These are phyloP conservation scores for Tetradesmus obliquus DNA, from an alignment of 139 green algal genomes.

Conservation along the genomic window DNA sequence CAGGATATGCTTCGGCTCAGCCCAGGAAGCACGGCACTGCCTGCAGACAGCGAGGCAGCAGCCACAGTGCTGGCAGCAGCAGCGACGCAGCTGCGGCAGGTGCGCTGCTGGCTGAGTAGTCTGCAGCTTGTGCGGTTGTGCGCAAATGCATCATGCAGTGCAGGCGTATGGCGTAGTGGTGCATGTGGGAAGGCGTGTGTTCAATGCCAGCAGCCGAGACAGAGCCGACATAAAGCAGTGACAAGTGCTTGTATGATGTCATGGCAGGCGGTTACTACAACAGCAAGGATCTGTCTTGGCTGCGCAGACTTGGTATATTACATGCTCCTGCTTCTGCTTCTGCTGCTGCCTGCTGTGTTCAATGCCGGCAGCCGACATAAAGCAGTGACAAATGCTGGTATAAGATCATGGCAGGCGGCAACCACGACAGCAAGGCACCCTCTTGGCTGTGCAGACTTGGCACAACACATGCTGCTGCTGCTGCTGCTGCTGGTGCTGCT, in stretches of 20 bases:
- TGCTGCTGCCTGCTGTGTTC: not conserved
- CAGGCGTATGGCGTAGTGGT: not conserved
- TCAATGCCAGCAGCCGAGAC: not conserved
- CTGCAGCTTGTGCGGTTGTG: not conserved
- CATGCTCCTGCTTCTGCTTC: not conserved
- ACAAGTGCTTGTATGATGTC: no score
- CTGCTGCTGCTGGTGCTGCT: not conserved
- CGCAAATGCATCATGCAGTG: not conserved
- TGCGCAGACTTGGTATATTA: no score
- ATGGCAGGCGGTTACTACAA: no score
- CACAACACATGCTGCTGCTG: not conserved
- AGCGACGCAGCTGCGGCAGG: conserved; percentile 24
- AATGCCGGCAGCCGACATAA: no score
- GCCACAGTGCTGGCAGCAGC: conserved; percentile 30
- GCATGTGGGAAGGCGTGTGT: not conserved
- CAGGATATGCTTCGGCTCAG: conserved; percentile 24
- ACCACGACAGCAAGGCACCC: no score
- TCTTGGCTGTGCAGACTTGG: no score
- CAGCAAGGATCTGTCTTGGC: no score
- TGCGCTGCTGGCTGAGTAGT: not conserved
- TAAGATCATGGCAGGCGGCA: no score
- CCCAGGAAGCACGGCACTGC: not conserved
- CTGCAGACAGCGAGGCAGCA: conserved; percentile 9
- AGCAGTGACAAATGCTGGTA: no score
- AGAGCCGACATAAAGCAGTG: no score